phyloP scores from a whole-genome alignment of 1,284 basidiomycete genomes.

The Apiotrichum laibachii region DNA sequence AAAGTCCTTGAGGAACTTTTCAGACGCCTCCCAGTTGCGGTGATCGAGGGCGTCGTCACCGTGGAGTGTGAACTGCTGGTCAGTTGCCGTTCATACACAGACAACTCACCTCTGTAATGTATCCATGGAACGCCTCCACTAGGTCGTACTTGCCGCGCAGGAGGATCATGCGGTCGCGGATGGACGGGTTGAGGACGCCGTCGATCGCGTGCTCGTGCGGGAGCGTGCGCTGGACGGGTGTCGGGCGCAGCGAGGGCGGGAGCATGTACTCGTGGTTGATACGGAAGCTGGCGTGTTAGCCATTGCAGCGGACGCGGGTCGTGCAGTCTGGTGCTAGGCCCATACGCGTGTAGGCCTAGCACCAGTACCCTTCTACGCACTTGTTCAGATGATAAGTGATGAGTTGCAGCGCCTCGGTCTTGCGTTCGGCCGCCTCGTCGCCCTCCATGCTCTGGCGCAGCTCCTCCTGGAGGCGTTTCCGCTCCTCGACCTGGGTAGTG shows the following conservation, averaged over 20 bases:
- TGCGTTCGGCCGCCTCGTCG: constrained; percentile 29
- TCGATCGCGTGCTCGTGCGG: constrained; percentile 90
- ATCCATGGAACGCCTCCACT: constrained; percentile 34
- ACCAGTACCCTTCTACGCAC: constrained; percentile 26
- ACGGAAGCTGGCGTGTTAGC: constrained; percentile 37
- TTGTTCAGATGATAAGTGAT: constrained; percentile 81
- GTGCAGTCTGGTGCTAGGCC: too few species aligned
- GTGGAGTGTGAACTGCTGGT: constrained; percentile 67
- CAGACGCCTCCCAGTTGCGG: constrained; percentile 80
- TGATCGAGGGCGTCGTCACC: constrained; percentile 85
- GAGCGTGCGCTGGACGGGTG: constrained; percentile 77
- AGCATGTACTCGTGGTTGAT: constrained; percentile 68
- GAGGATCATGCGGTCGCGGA: constrained; percentile 84
- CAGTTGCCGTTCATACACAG: neutral
- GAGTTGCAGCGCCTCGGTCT: constrained; percentile 42
- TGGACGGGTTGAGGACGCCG: constrained; percentile 75
- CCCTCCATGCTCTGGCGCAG: constrained; percentile 32
- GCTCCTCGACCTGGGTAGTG: constrained; percentile 32
- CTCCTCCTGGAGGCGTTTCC: constrained; percentile 32
- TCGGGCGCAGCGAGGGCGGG: constrained; percentile 80
- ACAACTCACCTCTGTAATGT: constrained; percentile 38
- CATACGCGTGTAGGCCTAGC: too few species aligned
- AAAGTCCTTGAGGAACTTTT: constrained; percentile 75
- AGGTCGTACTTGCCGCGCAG: constrained; percentile 58
- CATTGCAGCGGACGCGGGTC: too few species aligned